Evolutionary conservation across 2,329 filamentous ascomycete genomes (phyloP).

Genomic region (Fusarium praegraminearum): DNA sequence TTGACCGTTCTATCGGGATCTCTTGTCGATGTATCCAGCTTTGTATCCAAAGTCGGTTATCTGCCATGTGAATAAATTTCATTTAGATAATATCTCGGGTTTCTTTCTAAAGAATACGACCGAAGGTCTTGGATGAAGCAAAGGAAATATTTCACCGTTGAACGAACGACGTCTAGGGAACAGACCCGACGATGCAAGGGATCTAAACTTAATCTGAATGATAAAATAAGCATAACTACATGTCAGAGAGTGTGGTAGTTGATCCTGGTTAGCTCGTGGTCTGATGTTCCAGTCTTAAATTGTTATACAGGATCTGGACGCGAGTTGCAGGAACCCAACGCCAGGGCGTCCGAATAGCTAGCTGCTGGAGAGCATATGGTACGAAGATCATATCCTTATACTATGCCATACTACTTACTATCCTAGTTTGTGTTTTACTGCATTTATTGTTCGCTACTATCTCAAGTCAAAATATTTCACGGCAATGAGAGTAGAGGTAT

Average conservation of each 20-base stretch:
- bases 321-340: rapidly evolving
- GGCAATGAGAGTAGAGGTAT: rapidly evolving
- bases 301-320: no score
- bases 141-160: background rate
- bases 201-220: background rate
- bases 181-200: background rate
- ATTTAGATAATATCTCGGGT: background rate
- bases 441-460: background rate
- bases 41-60: background rate
- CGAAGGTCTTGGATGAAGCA: no score
- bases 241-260: rapidly evolving
- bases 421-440: background rate
- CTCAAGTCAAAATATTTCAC: background rate
- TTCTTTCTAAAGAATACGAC: rapidly evolving
- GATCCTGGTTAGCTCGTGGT: background rate
- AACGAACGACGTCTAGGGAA: rapidly evolving
- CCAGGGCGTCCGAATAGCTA: no score
- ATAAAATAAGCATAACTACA: background rate
- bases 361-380: background rate
- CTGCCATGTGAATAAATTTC: background rate
- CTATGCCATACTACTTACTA: background rate
- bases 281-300: background rate
- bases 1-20: background rate
- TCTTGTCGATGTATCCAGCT: background rate
- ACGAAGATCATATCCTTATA: background rate